A percentile compares a stretch with the other conserved stretches of the same genome.
Evolutionary conservation across 73 alveolate species (phyloP).

Genomic region (Paramecium biaurelia): DNA sequence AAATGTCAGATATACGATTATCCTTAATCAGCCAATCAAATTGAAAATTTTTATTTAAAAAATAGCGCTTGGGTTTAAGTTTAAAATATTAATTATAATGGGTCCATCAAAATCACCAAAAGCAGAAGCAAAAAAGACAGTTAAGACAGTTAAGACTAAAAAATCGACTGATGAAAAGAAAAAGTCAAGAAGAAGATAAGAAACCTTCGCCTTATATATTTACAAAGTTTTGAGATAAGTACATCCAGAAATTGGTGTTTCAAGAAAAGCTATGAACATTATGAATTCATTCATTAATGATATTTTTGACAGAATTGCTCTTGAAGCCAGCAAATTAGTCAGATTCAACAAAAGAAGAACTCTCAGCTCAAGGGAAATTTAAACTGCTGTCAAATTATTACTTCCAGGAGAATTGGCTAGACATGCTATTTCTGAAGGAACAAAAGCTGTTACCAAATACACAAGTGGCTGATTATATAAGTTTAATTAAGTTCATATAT

Average conservation of each 20-base stretch:
- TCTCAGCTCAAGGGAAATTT: constrained; percentile 74
- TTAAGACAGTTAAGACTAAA: constrained; percentile 65
- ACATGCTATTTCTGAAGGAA: constrained; percentile 80
- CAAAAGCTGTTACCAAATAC: constrained; percentile 76
- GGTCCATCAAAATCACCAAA: constrained; percentile 69
- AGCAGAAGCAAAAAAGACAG: constrained; percentile 66
- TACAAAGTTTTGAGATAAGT: constrained; percentile 77
- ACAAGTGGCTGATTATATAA: constrained; percentile 57
- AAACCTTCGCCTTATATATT: constrained; percentile 74
- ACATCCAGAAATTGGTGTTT: constrained; percentile 78
- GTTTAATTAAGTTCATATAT: neutral
- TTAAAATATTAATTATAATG: constrained; percentile 46
- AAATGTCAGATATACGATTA: neutral
- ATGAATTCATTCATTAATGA: constrained; percentile 79
- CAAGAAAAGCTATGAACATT: constrained; percentile 76
- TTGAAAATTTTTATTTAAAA: neutral
- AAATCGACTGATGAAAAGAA: constrained; percentile 60
- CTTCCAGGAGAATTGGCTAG: constrained; percentile 81
- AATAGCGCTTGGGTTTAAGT: neutral
- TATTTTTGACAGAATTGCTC: constrained; percentile 74
- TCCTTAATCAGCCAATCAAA: constrained; percentile 51
- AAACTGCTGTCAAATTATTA: constrained; percentile 77
- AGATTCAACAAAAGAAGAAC: constrained; percentile 73
- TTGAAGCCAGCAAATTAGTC: constrained; percentile 72
- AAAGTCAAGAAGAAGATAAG: constrained; percentile 67